phyloP scores from a whole-genome alignment of 306 rosid species.

The Echinosophora koreensis region DNA sequence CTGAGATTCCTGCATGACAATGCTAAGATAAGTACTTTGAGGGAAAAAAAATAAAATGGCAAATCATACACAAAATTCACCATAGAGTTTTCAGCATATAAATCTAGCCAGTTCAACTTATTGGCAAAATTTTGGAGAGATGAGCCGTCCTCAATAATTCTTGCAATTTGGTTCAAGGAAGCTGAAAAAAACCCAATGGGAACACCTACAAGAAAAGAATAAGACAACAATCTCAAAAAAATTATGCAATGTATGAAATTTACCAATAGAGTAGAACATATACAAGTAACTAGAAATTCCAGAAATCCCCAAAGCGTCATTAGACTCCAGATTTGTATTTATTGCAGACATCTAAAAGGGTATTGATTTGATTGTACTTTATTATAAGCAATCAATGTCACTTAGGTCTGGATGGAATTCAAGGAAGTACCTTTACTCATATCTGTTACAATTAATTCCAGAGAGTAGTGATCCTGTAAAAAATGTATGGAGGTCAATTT shows the following conservation, averaged over 20 bases:
- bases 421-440: slow-evolving; percentile 76
- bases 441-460: slow-evolving; percentile 82
- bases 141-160: slow-evolving; percentile 59
- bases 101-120: slow-evolving; percentile 70
- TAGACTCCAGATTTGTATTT: neutral
- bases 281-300: slow-evolving; percentile 30
- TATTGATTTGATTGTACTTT: slow-evolving; percentile 28
- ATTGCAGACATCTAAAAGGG: slow-evolving; percentile 20
- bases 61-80: slow-evolving; percentile 50
- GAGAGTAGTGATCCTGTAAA: slow-evolving; percentile 73
- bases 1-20: slow-evolving; percentile 55
- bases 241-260: neutral
- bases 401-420: slow-evolving; percentile 38
- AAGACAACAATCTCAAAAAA: slow-evolving; percentile 29
- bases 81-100: slow-evolving; percentile 58
- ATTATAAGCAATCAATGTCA: slow-evolving; percentile 23
- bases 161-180: slow-evolving; percentile 73
- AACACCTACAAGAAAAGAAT: slow-evolving; percentile 61
- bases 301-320: slow-evolving; percentile 5
- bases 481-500: slow-evolving; percentile 36
- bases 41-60: slow-evolving; percentile 12
- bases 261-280: too few species aligned
- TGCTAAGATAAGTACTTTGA: slow-evolving; percentile 31
- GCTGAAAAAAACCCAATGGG: slow-evolving; percentile 85
- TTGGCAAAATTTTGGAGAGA: slow-evolving; percentile 48